Evolutionary conservation across 257 asterid genomes (phyloP), one percentile per base, ranked within the genome.

Genomic region (Nicotiana benthamiana): DNA sequence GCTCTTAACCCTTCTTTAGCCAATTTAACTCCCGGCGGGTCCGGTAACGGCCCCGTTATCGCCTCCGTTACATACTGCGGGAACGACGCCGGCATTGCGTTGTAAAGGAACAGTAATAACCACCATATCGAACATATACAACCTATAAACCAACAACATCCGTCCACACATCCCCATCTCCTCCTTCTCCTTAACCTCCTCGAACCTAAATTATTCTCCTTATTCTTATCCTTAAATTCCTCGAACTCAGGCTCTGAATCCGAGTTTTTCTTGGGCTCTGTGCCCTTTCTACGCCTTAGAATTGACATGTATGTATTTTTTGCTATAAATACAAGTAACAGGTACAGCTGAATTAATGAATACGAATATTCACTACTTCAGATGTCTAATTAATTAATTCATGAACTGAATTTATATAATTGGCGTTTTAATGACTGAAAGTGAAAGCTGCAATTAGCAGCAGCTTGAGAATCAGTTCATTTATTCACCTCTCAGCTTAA

Each of bases 51-150:
- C 59, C 97, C 98, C 0, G 97, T 91, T 36, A 93, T 87, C 63
- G 92, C 94, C 87, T 93, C 97, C 28, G 97, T 92, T 43, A 93
- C 93, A 82, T 92, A 93, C 86, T 91, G 95, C 54, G 97, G 98
- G 74, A 94, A 89, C 9, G 97, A 90, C 40, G 97, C 89, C 6
- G 97, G 96, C 96, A 93, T 84, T 72, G 94, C 86, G 77, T 91
- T 90, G 88, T 70, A 91, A 46, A 89, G 84, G 79, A 94, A 92
- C 89, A 94, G 70, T 68, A 94, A 20, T 12, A 88, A 82, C 98
- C 98, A 94, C 97, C 98, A 94, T 57, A 87, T 83, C 75, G 97
- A 88, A 83, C 98, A 93, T 43, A 91, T 66, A 75, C 89, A 94
- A 10, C 98, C 98, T 11, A 94, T 80, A 60, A 88, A 89, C 98